Base-by-base conservation (phyloP, 495 filamentous ascomycete species). In the Beverwykella pulmonaria region DNA sequence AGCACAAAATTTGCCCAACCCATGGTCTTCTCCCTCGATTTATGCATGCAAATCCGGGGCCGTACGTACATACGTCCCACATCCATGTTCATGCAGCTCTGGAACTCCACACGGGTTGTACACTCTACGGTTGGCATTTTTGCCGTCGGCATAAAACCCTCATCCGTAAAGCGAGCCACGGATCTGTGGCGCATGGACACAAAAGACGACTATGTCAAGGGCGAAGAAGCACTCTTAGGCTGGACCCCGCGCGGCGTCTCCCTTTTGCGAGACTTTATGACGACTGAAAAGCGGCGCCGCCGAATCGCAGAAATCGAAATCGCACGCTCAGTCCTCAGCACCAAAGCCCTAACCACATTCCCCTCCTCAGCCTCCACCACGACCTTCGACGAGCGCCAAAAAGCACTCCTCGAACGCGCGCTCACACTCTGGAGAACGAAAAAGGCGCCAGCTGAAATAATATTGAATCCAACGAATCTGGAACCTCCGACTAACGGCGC, bases 121-220 rank as follows among this genome's bases (percentile, higher is more conserved):
- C 92, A 93, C 77, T 93, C 92, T 23, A 90, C 87, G 1, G 89
- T 88, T 23, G 87, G 86, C 41, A 88, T 96, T 65, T 99, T 95
- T 79, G 90, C 90, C 9, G 78, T 97, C 39, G 84, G 86, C 27
- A 87, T 99, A 75, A 90, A 89, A 44, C 94, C 94, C 0, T 86
- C 90, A 12, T 91, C 92, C 22, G 91, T 93, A 44, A 96, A 96
- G 76, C 86, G 91, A 27, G 94, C 90, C 0, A 90, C 90, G 8
- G 94, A 98, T 71, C 82, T 98, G 3, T 98, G 94, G 94, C 85
- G 94, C 54, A 96, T 98, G 92, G 93, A 92, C 75, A 97, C 92
- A 2, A 87, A 91, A 52, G 87, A 93, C 67, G 90, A 93, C 73
- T 97, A 96, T 71, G 89, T 98, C 67, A 96, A 95, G 74, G 94